phyloP scores from a whole-genome alignment of 163 green algal species.

The Trebouxiophyceae sp. region DNA sequence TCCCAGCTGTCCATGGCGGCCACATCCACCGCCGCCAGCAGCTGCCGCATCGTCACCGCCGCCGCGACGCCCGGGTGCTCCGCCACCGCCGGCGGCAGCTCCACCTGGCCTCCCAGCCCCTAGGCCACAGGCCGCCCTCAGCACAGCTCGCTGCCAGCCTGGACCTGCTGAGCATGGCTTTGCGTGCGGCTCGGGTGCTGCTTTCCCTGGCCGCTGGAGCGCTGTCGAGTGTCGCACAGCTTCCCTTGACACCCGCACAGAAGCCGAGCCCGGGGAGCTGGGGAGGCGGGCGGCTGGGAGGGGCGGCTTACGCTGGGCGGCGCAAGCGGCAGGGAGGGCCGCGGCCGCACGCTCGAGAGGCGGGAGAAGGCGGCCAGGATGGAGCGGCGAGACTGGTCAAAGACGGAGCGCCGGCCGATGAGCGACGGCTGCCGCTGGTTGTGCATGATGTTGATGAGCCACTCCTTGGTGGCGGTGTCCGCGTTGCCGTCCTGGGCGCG shows the following conservation, averaged over 20 bases:
- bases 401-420: not conserved
- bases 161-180: too few species aligned
- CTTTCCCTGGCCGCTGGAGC: too few species aligned
- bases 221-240: too few species aligned
- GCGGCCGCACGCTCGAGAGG: not conserved
- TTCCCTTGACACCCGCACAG: too few species aligned
- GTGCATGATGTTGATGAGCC: constrained; percentile 21
- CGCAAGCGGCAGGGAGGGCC: too few species aligned
- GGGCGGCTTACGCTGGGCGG: too few species aligned
- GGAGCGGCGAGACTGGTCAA: not conserved
- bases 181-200: too few species aligned
- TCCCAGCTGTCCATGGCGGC: constrained; percentile 20
- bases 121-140: too few species aligned
- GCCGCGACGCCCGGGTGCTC: not conserved
- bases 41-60: constrained; percentile 4
- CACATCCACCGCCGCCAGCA: constrained; percentile 11
- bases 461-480: constrained; percentile 23
- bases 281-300: too few species aligned
- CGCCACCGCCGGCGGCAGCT: not conserved
- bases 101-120: too few species aligned
- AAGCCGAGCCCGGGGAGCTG: too few species aligned
- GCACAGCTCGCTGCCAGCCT: too few species aligned
- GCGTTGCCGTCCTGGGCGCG: not conserved
- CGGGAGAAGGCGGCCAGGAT: not conserved
- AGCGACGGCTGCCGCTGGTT: constrained; percentile 2